These are phyloP conservation scores for Colletotrichum tamarilloi DNA, from an alignment of 2,329 filamentous ascomycete species.

Conservation along the genomic window DNA sequence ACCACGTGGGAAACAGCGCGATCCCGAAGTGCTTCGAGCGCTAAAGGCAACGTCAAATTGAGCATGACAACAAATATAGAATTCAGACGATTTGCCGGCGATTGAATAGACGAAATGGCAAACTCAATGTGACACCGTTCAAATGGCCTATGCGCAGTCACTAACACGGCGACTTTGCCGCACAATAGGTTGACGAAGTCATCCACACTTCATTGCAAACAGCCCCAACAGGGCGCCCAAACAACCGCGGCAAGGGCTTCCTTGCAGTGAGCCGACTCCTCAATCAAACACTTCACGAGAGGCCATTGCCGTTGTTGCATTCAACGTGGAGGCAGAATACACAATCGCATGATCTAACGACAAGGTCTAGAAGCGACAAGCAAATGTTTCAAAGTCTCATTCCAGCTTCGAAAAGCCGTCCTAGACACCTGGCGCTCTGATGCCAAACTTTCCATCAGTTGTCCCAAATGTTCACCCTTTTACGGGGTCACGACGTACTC, in stretches of 20 bases:
- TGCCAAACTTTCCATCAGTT: not conserved
- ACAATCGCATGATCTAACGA: constrained; percentile 12
- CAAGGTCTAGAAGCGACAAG: not conserved
- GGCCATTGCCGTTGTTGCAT: constrained; percentile 9
- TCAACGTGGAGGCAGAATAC: not conserved
- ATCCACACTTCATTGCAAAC: constrained; percentile 7
- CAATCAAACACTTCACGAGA: constrained; percentile 5
- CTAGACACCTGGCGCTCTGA: not conserved
- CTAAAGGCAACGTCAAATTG: not conserved
- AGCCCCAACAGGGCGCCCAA: not conserved
- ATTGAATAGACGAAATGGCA: not conserved
- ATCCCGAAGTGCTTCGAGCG: not conserved
- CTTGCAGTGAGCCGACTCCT: constrained; percentile 1
- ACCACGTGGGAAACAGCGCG: not conserved
- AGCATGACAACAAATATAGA: not conserved
- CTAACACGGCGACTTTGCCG: not conserved
- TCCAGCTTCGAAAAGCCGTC: not conserved
- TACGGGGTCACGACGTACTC: not conserved
- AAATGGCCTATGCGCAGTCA: not conserved
- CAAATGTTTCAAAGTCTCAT: constrained; percentile 12
- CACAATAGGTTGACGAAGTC: not conserved
- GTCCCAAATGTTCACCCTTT: not conserved
- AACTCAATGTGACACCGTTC: not conserved
- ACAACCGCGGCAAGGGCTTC: constrained; percentile 5
- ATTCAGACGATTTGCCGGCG: not conserved